phyloP scores from a whole-genome alignment of 1,284 basidiomycete genomes.

The Sporisorium sorghi region DNA sequence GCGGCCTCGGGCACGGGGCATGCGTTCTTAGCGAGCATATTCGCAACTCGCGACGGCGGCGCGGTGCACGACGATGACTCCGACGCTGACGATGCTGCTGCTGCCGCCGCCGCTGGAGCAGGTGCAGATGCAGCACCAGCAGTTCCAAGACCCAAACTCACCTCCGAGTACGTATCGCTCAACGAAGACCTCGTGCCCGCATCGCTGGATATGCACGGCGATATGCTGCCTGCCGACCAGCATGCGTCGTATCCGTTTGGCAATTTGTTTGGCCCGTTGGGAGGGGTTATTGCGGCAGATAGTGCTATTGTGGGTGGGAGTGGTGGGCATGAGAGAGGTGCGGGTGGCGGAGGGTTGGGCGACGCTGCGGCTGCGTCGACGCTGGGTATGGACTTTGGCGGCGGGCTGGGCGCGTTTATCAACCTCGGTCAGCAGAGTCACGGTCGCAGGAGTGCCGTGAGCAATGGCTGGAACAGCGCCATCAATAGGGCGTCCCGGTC shows the following conservation, averaged over 20 bases:
- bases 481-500: conserved; percentile 46
- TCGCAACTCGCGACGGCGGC: conserved; percentile 35
- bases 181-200: conserved; percentile 59
- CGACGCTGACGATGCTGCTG: conserved; percentile 37
- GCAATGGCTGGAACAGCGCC: conserved; percentile 35
- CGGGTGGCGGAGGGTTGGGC: conserved; percentile 15
- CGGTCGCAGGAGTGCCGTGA: conserved; percentile 34
- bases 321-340: conserved; percentile 9
- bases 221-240: conserved; percentile 61
- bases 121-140: conserved; percentile 16
- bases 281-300: conserved; percentile 38
- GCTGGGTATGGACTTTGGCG: conserved; percentile 39
- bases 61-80: conserved; percentile 28
- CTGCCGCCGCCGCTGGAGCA: neutral
- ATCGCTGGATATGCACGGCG: conserved; percentile 55
- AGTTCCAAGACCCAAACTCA: conserved; percentile 42
- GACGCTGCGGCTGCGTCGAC: conserved; percentile 31
- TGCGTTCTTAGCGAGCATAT: conserved; percentile 31
- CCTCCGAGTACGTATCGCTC: conserved; percentile 41
- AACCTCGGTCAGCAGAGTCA: conserved; percentile 34
- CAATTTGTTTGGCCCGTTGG: conserved; percentile 49
- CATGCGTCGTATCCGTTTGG: conserved; percentile 63
- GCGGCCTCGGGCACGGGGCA: conserved; percentile 23
- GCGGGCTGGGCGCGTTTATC: conserved; percentile 35
- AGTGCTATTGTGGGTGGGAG: conserved; percentile 47